Conservation (phyloP, 108 stramenopile species). For the Asterionellopsis glacialis region DNA sequence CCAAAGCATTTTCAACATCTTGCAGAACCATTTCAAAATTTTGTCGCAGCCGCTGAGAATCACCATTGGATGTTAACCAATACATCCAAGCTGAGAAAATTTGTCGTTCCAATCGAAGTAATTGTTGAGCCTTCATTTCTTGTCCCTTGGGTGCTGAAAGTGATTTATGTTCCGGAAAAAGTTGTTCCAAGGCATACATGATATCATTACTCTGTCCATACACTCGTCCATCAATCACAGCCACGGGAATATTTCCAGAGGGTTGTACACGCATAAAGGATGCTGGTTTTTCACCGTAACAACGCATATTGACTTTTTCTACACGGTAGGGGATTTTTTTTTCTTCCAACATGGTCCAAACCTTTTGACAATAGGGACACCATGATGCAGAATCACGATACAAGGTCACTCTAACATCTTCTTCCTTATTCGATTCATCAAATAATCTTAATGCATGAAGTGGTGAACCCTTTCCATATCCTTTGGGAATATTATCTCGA, state of each 20-base stretch:
- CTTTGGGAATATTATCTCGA: slow-evolving; percentile 51
- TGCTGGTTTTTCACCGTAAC: slow-evolving; percentile 79
- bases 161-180: slow-evolving; percentile 47
- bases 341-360: slow-evolving; percentile 76
- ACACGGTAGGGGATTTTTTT: slow-evolving; percentile 86
- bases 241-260: slow-evolving; percentile 75
- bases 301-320: slow-evolving; percentile 90
- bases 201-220: slow-evolving; percentile 85
- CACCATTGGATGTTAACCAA: slow-evolving; percentile 72
- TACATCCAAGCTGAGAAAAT: slow-evolving; percentile 86
- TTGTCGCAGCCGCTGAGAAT: slow-evolving; percentile 19
- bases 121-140: slow-evolving; percentile 37
- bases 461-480: slow-evolving; percentile 65
- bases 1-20: slow-evolving; percentile 66
- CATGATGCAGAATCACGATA: slow-evolving; percentile 78
- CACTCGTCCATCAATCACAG: slow-evolving; percentile 66
- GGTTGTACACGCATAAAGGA: slow-evolving; percentile 69
- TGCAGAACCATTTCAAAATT: slow-evolving; percentile 52
- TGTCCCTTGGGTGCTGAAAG: slow-evolving; percentile 16
- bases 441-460: slow-evolving; percentile 75
- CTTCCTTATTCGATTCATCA: slow-evolving; percentile 65
- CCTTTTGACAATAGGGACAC: slow-evolving; percentile 93
- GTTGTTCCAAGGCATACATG: slow-evolving; percentile 59
- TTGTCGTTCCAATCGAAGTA: slow-evolving; percentile 77
- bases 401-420: slow-evolving; percentile 78